Conservation (phyloP, 177 flowering plant genomes). For the Vitis hybrid region DNA sequence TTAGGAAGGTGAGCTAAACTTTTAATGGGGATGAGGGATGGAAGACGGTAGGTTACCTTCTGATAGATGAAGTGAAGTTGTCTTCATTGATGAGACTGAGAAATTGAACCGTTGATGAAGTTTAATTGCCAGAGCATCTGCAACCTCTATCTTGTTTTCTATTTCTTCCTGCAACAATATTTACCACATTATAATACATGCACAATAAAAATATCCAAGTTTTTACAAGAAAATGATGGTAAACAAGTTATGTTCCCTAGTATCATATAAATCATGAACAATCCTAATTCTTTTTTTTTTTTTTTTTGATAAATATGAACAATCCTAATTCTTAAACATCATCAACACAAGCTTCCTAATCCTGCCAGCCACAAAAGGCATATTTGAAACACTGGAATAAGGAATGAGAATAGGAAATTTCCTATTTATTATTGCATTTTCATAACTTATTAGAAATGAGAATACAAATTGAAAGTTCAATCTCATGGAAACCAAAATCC, state of each 20-base stretch:
- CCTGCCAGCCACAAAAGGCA: too few species aligned
- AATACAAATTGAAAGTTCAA: too few species aligned
- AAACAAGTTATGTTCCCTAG: background rate
- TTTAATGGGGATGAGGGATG: too few species aligned
- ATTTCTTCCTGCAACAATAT: constrained; percentile 72
- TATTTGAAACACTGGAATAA: too few species aligned
- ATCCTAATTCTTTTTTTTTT: background rate
- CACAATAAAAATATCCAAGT: background rate
- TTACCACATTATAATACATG: background rate
- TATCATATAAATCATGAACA: background rate
- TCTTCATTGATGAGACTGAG: constrained; percentile 82
- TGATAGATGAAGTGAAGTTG: constrained; percentile 76
- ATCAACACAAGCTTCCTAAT: too few species aligned
- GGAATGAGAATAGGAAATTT: too few species aligned
- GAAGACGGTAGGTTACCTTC: constrained; percentile 53
- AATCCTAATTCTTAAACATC: background rate
- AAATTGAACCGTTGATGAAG: constrained; percentile 86
- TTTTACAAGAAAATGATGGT: background rate
- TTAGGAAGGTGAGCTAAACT: too few species aligned
- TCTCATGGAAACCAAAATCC: too few species aligned
- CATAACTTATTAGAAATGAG: too few species aligned
- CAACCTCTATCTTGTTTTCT: constrained; percentile 94
- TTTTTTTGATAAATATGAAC: background rate
- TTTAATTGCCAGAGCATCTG: constrained; percentile 86
- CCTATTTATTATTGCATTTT: too few species aligned